Evolutionary conservation across 805 yeast genomes (phyloP).

Genomic region (Wickerhamomyces hampshirensis): DNA sequence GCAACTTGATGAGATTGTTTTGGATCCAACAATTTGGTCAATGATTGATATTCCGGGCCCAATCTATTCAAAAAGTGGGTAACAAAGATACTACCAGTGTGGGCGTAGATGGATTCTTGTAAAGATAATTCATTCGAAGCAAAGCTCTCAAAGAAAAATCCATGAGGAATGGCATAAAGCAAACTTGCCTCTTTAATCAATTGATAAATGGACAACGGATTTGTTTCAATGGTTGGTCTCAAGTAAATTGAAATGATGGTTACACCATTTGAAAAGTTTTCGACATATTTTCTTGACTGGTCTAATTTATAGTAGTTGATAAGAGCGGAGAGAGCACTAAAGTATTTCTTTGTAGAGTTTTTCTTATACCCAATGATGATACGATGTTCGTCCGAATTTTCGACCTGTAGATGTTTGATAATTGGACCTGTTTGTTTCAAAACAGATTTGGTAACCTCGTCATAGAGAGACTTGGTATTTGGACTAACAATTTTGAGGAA

Average conservation of each 20-base stretch:
- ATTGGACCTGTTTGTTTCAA: slow-evolving; percentile 81
- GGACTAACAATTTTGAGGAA: slow-evolving; percentile 73
- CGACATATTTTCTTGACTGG: slow-evolving; percentile 87
- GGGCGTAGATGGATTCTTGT: slow-evolving; percentile 93
- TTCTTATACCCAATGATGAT: slow-evolving; percentile 85
- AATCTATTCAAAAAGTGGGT: slow-evolving; percentile 92
- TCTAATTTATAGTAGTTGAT: slow-evolving; percentile 84
- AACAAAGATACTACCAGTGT: slow-evolving; percentile 86
- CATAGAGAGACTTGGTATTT: slow-evolving; percentile 75
- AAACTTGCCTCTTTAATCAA: slow-evolving; percentile 92
- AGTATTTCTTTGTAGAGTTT: slow-evolving; percentile 79
- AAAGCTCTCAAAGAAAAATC: slow-evolving; percentile 70
- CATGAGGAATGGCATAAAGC: slow-evolving; percentile 85
- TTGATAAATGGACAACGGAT: slow-evolving; percentile 73
- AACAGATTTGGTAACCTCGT: slow-evolving; percentile 66
- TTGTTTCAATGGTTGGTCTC: slow-evolving; percentile 49
- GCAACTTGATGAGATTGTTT: slow-evolving; percentile 55
- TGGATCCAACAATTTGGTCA: slow-evolving; percentile 59
- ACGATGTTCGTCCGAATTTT: slow-evolving; percentile 78
- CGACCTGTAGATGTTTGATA: slow-evolving; percentile 78
- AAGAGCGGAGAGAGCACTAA: slow-evolving; percentile 79
- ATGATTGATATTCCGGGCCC: slow-evolving; percentile 81
- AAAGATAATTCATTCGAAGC: slow-evolving; percentile 75
- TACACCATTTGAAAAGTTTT: slow-evolving; percentile 85
- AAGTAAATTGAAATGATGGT: slow-evolving; percentile 85